Evolutionary conservation across 1,139 yeast genomes (phyloP), one percentile per base, ranked within the genome.

Genomic region (Candida freyschussii): DNA sequence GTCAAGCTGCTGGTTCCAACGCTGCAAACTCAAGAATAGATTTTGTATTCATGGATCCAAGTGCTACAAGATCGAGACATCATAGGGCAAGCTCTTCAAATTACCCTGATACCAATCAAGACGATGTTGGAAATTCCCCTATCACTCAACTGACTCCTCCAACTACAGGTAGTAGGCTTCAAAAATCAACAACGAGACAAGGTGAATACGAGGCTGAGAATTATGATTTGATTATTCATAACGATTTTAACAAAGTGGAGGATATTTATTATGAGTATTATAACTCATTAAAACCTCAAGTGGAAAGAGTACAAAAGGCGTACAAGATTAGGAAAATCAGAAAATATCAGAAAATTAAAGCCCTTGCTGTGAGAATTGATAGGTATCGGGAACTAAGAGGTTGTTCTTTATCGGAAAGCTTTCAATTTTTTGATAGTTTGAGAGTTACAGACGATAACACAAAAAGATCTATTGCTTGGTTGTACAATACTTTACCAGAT

Each of bases 1-100:
- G 36, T 19, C 44, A 39, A 14, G 30, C 34, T 2, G 27, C 32
- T 3, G 42, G 30, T 18, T 25, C 36, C 9, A 37, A 33, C 4
- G 24, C 34, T 6, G 28, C 37, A 13, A 41, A 41, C 28, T 24
- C 51, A 9, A 39, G 52, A 36, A 43, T 48, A 18, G 55, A 48
- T 29, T 50, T 50, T 29, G 53, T 50, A 2, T 48, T 47, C 17
- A 50, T 50, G 52, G 53, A 50, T 16, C 55, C 55, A 33, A 40
- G 49, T 21, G 43, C 50, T 3, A 34, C 45, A 11, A 39, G 51
- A 26, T 32, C 45, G 11, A 39, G 48, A 27, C 52, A 47, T 29
- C 47, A 27, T 30, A 38, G 53, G 39, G 23, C 49, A 6, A 44
- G 37, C 30, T 44, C 52, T n/a, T 16, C 39, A 7, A 33, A 41